Evolutionary conservation across 805 yeast genomes (phyloP).

Genomic region (Candida piceae): DNA sequence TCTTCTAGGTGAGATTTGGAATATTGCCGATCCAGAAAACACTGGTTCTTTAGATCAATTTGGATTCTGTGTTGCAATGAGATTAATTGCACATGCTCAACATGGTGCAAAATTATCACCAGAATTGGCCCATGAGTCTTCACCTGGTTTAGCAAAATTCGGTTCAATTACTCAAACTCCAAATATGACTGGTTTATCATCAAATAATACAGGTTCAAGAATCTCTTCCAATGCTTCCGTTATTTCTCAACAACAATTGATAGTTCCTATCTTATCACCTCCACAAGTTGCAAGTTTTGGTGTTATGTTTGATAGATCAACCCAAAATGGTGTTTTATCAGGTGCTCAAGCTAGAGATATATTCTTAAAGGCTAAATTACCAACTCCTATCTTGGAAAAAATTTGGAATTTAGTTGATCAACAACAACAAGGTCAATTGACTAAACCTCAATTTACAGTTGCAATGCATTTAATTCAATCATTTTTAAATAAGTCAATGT

Average conservation of each 20-base stretch:
- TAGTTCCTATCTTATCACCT: constrained; percentile 49
- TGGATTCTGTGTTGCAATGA: constrained; percentile 81
- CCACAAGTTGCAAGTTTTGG: constrained; percentile 60
- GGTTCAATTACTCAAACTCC: constrained; percentile 31
- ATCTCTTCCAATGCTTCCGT: constrained; percentile 30
- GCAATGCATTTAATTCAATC: constrained; percentile 96
- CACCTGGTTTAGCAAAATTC: constrained; percentile 59
- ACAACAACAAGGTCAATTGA: constrained; percentile 64
- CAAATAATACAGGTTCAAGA: constrained; percentile 27
- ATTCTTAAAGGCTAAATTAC: constrained; percentile 82
- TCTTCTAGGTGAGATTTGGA: constrained; percentile 88
- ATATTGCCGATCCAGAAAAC: constrained; percentile 83
- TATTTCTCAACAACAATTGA: constrained; percentile 19
- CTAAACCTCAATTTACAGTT: constrained; percentile 71
- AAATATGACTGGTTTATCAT: constrained; percentile 29
- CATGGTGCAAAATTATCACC: constrained; percentile 53
- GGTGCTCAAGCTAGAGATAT: constrained; percentile 84
- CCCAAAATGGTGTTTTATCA: constrained; percentile 48
- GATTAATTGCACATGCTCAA: constrained; percentile 87
- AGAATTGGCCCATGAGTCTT: constrained; percentile 47
- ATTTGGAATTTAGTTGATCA: constrained; percentile 89
- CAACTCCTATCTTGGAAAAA: constrained; percentile 71
- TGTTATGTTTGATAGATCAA: constrained; percentile 69
- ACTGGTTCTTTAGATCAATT: constrained; percentile 76
- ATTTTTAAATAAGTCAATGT: constrained; percentile 57